Conservation (phyloP, 805 yeast genomes). For the Candida maltosa region DNA sequence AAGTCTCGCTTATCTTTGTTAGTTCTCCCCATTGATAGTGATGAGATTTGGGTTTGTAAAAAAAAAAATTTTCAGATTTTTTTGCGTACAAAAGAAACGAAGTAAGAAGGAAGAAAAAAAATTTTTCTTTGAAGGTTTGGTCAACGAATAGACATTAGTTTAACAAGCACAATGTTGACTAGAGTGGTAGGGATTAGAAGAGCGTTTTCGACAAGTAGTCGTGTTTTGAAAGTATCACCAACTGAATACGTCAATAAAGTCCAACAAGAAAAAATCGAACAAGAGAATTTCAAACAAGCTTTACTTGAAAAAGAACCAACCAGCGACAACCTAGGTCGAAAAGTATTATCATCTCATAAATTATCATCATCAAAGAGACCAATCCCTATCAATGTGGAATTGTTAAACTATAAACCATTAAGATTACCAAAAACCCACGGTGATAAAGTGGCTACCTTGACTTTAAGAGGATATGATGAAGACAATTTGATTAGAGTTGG, state of each 20-base stretch:
- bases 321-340: no score
- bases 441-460: slow-evolving; percentile 73
- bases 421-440: slow-evolving; percentile 66
- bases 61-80: neutral
- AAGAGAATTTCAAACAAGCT: slow-evolving; percentile 21
- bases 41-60: neutral
- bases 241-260: slow-evolving; percentile 27
- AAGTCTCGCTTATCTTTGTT: slow-evolving; percentile 93
- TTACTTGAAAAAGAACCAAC: slow-evolving; percentile 33
- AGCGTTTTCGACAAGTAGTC: slow-evolving; percentile 1
- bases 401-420: slow-evolving; percentile 78
- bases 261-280: slow-evolving; percentile 20
- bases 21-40: slow-evolving; percentile 74
- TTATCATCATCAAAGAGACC: slow-evolving; percentile 42
- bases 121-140: neutral
- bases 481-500: slow-evolving; percentile 70
- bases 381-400: slow-evolving; percentile 79
- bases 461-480: slow-evolving; percentile 67
- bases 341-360: slow-evolving; percentile 13
- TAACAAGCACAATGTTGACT: no score
- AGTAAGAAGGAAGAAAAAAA: neutral
- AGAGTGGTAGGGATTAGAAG: no score
- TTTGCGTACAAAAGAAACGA: no score
- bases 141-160: no score
- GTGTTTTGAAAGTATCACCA: slow-evolving; percentile 22